Base-by-base conservation (phyloP, 306 rosid species). In the Vicia sativa region DNA sequence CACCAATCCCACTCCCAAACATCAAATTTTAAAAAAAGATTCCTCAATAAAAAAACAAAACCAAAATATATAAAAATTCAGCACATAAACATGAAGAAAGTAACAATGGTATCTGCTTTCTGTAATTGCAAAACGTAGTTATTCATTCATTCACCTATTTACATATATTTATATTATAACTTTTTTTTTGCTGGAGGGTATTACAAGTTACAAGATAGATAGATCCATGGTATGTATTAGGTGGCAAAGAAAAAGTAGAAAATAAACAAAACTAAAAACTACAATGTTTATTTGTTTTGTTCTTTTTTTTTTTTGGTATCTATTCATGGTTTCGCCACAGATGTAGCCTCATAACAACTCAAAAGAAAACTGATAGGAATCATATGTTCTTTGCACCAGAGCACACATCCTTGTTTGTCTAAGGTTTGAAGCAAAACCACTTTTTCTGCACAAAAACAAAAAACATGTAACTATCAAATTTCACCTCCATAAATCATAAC, bases 341-440 rank as follows among this genome's bases (percentile, higher is more conserved):
- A 69, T 50, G 70, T 18, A 49, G 79, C 72, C 72, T 63, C 71
- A 48, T 11, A 28, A 59, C 65, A 29, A 50, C 65, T 57, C 68
- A 43, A n/a, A 41, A 61, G 69, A 67, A 74, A 59, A 68, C 56
- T 57, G 52, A 56, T 48, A 29, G 14, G 53, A 72, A 62, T 37
- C 62, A 67, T 16, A 18, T 65, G 34, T 65, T 53, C 53, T 50
- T 4, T 13, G 43, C 29, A 62, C 53, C 68, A 53, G 7, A 29
- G 26, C 26, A 37, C 10, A 19, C 63, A 38, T 45, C 74, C 60
- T 55, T 62, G 11, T 39, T 35, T 34, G 14, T 62, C 65, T 58
- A 79, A 2, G 77, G 75, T 53, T 38, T 63, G 37, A 82, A 81
- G 84, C 96, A 89, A 75, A 89, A 75, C 96, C 91, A 88, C 70